phyloP scores from a whole-genome alignment of 2,329 filamentous ascomycete species.

The Xylaria hypoxylon region DNA sequence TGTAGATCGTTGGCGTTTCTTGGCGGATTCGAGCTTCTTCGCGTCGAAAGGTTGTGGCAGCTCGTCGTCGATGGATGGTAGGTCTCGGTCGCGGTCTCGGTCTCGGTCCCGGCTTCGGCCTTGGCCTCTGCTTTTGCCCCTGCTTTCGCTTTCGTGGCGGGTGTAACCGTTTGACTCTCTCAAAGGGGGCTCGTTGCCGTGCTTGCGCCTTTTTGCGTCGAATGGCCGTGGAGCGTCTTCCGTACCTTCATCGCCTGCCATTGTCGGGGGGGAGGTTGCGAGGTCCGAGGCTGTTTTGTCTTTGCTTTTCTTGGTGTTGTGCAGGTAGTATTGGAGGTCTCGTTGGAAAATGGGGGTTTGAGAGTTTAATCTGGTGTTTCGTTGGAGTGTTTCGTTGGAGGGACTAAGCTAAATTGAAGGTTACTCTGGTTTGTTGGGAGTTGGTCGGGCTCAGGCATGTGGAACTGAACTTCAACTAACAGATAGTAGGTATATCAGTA shows the following conservation, averaged over 20 bases:
- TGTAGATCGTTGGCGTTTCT: conserved; percentile 67
- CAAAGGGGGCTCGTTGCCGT: conserved; percentile 51
- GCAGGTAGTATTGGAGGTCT: background rate
- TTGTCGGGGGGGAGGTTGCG: conserved; percentile 39
- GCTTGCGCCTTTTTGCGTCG: conserved; percentile 57
- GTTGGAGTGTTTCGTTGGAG: too few relatives aligned
- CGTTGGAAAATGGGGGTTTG: background rate
- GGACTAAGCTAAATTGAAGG: too few relatives aligned
- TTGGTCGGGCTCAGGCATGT: too few relatives aligned
- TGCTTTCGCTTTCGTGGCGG: conserved; percentile 15
- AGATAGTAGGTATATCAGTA: too few relatives aligned
- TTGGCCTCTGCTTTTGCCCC: too few relatives aligned
- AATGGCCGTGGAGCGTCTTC: conserved; percentile 56
- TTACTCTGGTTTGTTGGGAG: too few relatives aligned
- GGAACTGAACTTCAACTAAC: too few relatives aligned
- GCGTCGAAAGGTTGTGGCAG: conserved; percentile 72
- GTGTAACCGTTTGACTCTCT: conserved; percentile 49
- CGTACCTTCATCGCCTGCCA: conserved; percentile 50
- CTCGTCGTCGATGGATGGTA: conserved; percentile 55
- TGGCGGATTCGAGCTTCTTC: conserved; percentile 67
- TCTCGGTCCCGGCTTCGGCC: conserved; percentile 6
- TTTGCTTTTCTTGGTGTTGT: background rate
- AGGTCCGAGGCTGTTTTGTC: background rate
- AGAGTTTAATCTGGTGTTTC: background rate
- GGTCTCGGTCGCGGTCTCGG: too few relatives aligned